Percentiles rank a stretch among this genome's conserved stretches.
phyloP scores from a whole-genome alignment of 352 stramenopile genomes.

The Globisporangium nodosum region DNA sequence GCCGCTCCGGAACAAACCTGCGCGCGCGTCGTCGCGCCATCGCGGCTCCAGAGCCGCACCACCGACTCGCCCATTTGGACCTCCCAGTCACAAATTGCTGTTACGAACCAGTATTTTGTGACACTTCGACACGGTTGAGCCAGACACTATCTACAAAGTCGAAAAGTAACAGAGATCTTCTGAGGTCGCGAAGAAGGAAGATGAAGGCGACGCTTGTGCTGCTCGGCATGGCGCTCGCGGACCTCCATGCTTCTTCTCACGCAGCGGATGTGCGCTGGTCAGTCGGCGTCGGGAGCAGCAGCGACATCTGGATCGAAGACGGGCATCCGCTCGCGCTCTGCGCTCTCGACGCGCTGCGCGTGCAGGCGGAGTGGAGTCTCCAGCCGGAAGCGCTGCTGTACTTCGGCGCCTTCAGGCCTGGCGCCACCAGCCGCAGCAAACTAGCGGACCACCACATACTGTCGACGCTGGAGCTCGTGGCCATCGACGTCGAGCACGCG shows the following conservation, averaged over 20 bases:
- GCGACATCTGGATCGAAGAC: neutral
- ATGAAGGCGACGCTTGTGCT: neutral
- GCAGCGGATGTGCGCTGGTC: neutral
- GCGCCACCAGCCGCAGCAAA: neutral
- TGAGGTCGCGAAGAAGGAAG: neutral
- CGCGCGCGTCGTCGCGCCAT: constrained; percentile 17
- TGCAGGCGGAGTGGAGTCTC: constrained; percentile 3
- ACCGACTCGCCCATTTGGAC: constrained; percentile 17
- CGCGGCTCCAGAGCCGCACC: constrained; percentile 29
- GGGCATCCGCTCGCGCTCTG: neutral
- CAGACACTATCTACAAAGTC: neutral
- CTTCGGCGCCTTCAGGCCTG: neutral
- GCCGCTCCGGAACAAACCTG: constrained; percentile 10
- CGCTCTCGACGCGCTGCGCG: constrained; percentile 3
- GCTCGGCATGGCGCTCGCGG: neutral
- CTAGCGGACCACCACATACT: neutral
- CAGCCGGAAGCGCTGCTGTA: neutral
- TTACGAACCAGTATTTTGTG: too few species aligned
- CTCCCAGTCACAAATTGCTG: neutral
- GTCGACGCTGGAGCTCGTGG: constrained; percentile 2
- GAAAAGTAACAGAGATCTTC: constrained; percentile 2
- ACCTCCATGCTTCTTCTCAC: neutral
- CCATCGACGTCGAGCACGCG: neutral
- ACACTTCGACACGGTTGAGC: too few species aligned
- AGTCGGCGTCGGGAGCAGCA: neutral